phyloP scores from a whole-genome alignment of 768 basidiomycete genomes.

The Trametes cubensis region DNA sequence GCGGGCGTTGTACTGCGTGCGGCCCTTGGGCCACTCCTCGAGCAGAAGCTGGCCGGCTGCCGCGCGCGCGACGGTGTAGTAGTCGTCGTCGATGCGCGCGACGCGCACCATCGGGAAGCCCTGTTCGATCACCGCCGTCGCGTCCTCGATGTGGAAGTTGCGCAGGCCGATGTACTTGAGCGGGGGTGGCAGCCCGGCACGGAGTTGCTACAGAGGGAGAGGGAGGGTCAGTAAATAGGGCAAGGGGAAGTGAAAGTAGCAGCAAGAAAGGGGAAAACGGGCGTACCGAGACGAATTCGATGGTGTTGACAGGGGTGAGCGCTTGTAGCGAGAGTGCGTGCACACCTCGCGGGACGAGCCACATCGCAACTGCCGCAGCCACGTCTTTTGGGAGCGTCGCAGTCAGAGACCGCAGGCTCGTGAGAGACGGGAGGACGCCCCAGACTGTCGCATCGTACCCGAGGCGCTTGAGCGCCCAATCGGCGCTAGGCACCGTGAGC shows the following conservation, averaged over 20 bases:
- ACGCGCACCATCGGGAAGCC: slow-evolving; percentile 67
- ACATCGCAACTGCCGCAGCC: slow-evolving; percentile 62
- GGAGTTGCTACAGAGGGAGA: slow-evolving; percentile 51
- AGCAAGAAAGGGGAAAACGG: background rate
- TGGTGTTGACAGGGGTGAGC: slow-evolving; percentile 28
- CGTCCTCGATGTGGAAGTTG: slow-evolving; percentile 46
- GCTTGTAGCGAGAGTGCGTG: slow-evolving; percentile 34
- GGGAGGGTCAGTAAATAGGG: background rate
- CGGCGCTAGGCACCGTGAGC: slow-evolving; percentile 38
- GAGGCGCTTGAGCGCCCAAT: slow-evolving; percentile 52
- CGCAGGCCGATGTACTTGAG: slow-evolving; percentile 60
- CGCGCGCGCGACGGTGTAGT: slow-evolving; percentile 52
- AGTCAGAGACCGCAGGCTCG: slow-evolving; percentile 52
- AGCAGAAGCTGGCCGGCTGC: slow-evolving; percentile 42
- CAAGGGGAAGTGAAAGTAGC: background rate
- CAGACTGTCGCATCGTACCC: slow-evolving; percentile 73
- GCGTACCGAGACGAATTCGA: slow-evolving; percentile 34
- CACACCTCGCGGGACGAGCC: slow-evolving; percentile 58
- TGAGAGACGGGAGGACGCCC: slow-evolving; percentile 67
- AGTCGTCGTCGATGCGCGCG: slow-evolving; percentile 52
- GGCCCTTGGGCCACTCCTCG: slow-evolving; percentile 59
- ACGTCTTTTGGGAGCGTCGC: slow-evolving; percentile 69
- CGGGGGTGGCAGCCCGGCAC: slow-evolving; percentile 54
- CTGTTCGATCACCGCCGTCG: slow-evolving; percentile 50
- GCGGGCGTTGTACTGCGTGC: slow-evolving; percentile 51